Percentiles rank a stretch among this genome's conserved stretches.
These are phyloP conservation scores for Lomentospora prolificans DNA, from an alignment of 2,329 filamentous ascomycete species.

Conservation along the genomic window DNA sequence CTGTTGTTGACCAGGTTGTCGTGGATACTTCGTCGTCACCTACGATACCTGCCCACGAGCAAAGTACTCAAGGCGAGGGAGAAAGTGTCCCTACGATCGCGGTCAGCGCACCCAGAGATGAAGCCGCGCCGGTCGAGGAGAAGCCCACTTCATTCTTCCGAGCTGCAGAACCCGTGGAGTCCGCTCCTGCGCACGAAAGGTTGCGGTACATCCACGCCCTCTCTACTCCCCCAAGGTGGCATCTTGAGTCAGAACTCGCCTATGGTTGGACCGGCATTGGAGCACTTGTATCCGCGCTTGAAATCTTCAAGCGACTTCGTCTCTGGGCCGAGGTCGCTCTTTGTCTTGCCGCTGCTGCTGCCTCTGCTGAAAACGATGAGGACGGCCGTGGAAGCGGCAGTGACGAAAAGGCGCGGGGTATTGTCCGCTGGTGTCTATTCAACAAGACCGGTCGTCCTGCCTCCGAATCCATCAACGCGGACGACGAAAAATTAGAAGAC, in stretches of 20 bases:
- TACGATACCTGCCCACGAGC: too few species aligned
- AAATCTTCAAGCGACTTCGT: constrained; percentile 88
- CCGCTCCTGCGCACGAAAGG: constrained; percentile 66
- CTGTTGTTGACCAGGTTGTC: constrained; percentile 89
- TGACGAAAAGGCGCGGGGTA: constrained; percentile 70
- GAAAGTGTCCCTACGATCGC: constrained; percentile 33
- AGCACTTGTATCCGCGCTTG: constrained; percentile 78
- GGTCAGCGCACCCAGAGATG: constrained; percentile 28
- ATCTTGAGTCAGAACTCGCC: constrained; percentile 86
- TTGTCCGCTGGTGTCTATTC: constrained; percentile 74
- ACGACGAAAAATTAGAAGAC: constrained; percentile 37
- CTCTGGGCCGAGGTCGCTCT: constrained; percentile 94
- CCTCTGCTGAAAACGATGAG: constrained; percentile 52
- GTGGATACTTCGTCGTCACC: constrained; percentile 57
- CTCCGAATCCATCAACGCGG: constrained; percentile 25
- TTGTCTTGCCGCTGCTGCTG: constrained; percentile 60
- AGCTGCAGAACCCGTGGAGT: constrained; percentile 62
- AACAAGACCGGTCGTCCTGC: constrained; percentile 39
- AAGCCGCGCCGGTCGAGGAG: constrained; percentile 13
- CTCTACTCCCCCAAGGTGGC: constrained; percentile 80
- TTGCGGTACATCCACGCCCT: constrained; percentile 78
- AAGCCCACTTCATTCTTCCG: constrained; percentile 74
- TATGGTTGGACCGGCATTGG: constrained; percentile 86
- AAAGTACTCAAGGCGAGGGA: constrained; percentile 16
- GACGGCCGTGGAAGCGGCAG: constrained; percentile 43